Base-by-base conservation (phyloP, 169 alveolate species). In the Cyclospora cayetanensis region DNA sequence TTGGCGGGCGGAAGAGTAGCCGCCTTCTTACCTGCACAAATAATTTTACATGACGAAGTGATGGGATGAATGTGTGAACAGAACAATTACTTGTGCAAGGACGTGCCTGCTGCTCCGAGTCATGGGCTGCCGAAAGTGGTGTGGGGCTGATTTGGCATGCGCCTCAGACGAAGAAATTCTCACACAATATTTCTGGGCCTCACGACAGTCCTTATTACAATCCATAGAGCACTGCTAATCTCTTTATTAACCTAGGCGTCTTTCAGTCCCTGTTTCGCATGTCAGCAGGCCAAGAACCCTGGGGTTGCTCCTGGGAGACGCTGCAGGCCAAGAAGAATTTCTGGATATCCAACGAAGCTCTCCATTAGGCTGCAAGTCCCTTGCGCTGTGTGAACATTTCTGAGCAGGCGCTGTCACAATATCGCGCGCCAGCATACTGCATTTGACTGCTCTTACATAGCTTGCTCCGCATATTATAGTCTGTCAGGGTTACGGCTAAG, bases 121-220 rank as follows among this genome's bases (percentile, higher is more conserved):
- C 76, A 52, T 34, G 76, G 53, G 76, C 89, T 74, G 88, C 31
- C 88, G 31, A 39, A 43, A 70, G 15, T 31, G 76, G 89, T 80
- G 89, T n/a, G 89, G 70, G 89, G 89, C 89, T 80, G 89, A 52
- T 9, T 50, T 42, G 43, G 89, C 89, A 80, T 80, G 89, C 89
- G 89, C 74, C 42, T 50, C 52, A 46, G 55, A 1, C 31, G 74
- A 80, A 80, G 20, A 70, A 50, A 29, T 52, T 46, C 89, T n/a
- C 55, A 52, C 52, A 50, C 89, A 52, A 0, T 46, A 50, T 34
- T 74, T 25, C 89, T 52, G 74, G 34, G 27, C 89, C 89, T 80
- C 76, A 80, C 89, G 52, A 52, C 89, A 50, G 89, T 52, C 53
- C n/a, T 50, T 53, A 53, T 4, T 41, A 52, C 22, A 29, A 1